Conservation (phyloP, 768 basidiomycete genomes). For the Clavulina sp. region DNA sequence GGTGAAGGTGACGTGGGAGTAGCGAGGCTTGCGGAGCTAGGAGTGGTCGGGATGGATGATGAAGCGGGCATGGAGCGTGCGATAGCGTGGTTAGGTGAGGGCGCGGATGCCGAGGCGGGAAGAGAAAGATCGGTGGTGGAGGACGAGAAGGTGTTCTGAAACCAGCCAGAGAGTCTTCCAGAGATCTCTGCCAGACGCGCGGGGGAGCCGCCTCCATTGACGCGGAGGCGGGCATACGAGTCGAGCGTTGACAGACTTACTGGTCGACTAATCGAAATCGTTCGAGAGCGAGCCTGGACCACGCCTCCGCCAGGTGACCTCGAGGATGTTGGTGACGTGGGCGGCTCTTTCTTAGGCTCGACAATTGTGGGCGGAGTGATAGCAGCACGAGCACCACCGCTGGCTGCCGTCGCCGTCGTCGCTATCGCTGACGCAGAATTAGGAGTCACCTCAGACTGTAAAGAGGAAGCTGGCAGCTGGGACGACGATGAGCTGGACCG, state of each 20-base stretch:
- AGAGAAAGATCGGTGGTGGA: conserved; percentile 59
- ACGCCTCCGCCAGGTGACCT: neutral
- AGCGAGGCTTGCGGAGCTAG: conserved; percentile 27
- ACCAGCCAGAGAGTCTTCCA: conserved; percentile 62
- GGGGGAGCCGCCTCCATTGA: conserved; percentile 3
- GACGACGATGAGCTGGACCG: no score
- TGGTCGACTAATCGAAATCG: no score
- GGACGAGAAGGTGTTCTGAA: conserved; percentile 56
- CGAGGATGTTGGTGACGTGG: neutral
- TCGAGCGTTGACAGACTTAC: neutral
- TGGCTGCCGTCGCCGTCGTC: neutral
- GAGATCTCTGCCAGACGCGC: conserved; percentile 33
- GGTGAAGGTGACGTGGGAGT: conserved; percentile 4
- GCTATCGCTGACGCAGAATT: neutral
- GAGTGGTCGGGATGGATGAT: conserved; percentile 13
- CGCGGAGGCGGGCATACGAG: neutral
- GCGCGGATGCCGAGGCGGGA: conserved; percentile 18
- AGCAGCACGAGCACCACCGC: neutral
- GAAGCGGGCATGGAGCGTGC: conserved; percentile 26
- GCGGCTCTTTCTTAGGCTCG: conserved; percentile 7
- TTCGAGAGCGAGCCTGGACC: neutral
- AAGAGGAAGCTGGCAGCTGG: no score
- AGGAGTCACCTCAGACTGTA: no score
- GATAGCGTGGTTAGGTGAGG: conserved; percentile 22
- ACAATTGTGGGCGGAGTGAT: conserved; percentile 4